These are phyloP conservation scores for Puccinellia tenuiflora DNA, from an alignment of 176 grass and related monocot species.

Conservation along the genomic window DNA sequence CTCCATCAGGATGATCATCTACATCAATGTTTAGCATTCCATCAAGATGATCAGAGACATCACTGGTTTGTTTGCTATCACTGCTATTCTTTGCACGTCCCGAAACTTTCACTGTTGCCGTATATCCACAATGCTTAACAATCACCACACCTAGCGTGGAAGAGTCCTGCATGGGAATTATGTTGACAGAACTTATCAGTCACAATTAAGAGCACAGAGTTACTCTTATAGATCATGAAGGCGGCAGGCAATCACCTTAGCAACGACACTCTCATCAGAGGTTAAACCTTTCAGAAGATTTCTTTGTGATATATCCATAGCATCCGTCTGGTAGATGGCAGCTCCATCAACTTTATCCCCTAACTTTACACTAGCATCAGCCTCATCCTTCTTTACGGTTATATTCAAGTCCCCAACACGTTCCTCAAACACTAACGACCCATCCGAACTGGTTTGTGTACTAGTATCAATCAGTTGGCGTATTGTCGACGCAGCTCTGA, in stretches of 20 bases:
- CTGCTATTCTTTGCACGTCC: constrained; percentile 25
- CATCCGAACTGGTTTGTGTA: not conserved
- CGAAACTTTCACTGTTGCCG: constrained; percentile 68
- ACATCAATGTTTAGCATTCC: constrained; percentile 48
- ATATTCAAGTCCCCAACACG: constrained; percentile 64
- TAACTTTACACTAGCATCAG: constrained; percentile 61
- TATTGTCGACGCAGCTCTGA: constrained; percentile 69
- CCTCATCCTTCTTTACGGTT: constrained; percentile 59
- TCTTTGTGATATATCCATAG: constrained; percentile 62
- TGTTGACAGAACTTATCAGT: constrained; percentile 9
- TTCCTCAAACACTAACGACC: constrained; percentile 58
- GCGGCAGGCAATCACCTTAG: constrained; percentile 54
- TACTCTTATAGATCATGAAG: not conserved
- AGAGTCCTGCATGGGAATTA: constrained; percentile 52
- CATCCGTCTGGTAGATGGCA: constrained; percentile 28
- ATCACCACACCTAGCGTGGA: constrained; percentile 72
- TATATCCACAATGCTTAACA: constrained; percentile 98
- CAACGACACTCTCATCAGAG: constrained; percentile 67
- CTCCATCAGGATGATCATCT: constrained; percentile 77
- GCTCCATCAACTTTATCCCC: constrained; percentile 75
- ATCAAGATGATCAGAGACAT: constrained; percentile 52
- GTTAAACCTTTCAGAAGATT: constrained; percentile 98
- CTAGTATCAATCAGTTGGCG: constrained; percentile 31
- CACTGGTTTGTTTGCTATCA: constrained; percentile 31
- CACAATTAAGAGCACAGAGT: constrained; percentile 3